Evolutionary conservation across 352 stramenopile species (phyloP).

Genomic region (Globisporangium mamillatum): DNA sequence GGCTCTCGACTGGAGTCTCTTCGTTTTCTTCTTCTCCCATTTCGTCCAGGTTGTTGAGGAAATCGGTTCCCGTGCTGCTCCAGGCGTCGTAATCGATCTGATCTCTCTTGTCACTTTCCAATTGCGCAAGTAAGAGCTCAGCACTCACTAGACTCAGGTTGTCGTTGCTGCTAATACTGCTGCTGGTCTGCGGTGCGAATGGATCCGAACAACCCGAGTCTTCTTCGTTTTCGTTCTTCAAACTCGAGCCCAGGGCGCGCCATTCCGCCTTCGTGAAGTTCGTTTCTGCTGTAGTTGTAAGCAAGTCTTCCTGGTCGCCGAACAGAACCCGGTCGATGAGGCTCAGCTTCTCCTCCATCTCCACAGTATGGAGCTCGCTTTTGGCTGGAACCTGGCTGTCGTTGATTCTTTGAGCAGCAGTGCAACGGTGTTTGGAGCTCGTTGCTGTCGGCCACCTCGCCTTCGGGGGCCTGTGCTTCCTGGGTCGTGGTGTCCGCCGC

Average conservation of each 20-base stretch:
- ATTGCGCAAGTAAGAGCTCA: slow-evolving; percentile 1
- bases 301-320: background rate
- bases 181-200: background rate
- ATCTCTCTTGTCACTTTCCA: slow-evolving; percentile 1
- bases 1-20: background rate
- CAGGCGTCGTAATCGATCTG: background rate
- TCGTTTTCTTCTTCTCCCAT: background rate
- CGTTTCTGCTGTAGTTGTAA: background rate
- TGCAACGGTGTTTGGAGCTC: background rate
- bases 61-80: background rate
- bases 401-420: background rate
- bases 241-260: background rate
- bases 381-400: background rate
- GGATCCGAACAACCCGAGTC: background rate
- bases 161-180: background rate
- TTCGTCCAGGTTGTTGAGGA: slow-evolving; percentile 3
- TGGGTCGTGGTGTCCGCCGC: background rate
- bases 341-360: slow-evolving; percentile 7
- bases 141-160: background rate
- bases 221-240: background rate
- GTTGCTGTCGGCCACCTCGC: background rate
- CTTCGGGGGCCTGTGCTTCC: slow-evolving; percentile 1
- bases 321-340: slow-evolving; percentile 7
- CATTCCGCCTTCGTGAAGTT: background rate
- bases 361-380: background rate